These are phyloP conservation scores for Tetrastigma voinierianum DNA, from an alignment of 164 flowering plant species.

Conservation along the genomic window DNA sequence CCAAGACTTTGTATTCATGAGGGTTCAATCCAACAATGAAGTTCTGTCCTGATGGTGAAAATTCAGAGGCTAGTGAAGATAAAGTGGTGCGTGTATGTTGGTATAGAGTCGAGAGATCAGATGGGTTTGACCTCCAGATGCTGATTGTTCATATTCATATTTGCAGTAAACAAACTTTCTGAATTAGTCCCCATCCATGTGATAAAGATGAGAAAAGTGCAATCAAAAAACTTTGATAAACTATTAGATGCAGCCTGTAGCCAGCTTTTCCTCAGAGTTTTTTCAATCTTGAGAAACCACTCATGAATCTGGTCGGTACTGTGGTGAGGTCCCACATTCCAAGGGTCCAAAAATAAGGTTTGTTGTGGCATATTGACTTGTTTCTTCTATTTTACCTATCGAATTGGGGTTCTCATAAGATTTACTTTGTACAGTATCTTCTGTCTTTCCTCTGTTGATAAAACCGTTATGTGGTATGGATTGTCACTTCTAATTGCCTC, in stretches of 20 bases:
- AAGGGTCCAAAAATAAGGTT: constrained; percentile 79
- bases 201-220: constrained; percentile 44
- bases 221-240: constrained; percentile 33
- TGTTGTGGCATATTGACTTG: constrained; percentile 8
- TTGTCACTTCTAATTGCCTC: constrained; percentile 48
- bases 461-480: constrained; percentile 78
- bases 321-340: constrained; percentile 64
- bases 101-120: constrained; percentile 55
- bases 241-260: constrained; percentile 47
- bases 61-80: constrained; percentile 85
- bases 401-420: background rate
- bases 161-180: constrained; percentile 45
- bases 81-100: constrained; percentile 77
- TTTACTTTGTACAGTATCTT: constrained; percentile 48
- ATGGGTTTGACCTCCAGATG: constrained; percentile 27
- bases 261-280: constrained; percentile 61
- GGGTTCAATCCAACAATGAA: constrained; percentile 77
- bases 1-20: constrained; percentile 74
- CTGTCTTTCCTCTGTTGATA: constrained; percentile 61
- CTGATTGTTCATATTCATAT: constrained; percentile 50
- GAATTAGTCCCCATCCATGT: constrained; percentile 37
- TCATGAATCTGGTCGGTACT: constrained; percentile 75
- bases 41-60: constrained; percentile 74
- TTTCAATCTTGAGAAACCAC: constrained; percentile 52
- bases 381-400: background rate